phyloP scores from a whole-genome alignment of 768 basidiomycete genomes.

The Sporobolomyces pararoseus region DNA sequence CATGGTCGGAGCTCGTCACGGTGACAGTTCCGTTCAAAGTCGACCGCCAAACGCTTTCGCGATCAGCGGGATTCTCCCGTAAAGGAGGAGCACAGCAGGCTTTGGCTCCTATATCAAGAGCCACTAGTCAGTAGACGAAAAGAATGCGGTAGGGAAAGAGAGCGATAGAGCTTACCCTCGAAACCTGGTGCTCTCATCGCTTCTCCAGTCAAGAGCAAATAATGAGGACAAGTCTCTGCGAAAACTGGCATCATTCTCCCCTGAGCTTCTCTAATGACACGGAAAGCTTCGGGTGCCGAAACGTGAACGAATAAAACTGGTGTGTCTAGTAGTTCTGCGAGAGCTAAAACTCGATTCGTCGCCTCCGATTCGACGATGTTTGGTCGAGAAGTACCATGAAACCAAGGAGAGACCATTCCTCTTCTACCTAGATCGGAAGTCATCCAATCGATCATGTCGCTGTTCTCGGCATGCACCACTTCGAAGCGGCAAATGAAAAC shows the following conservation, averaged over 20 bases:
- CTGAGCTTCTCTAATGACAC: slow-evolving; percentile 48
- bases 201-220: slow-evolving; percentile 46
- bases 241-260: slow-evolving; percentile 45
- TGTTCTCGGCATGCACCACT: slow-evolving; percentile 49
- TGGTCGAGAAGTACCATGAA: slow-evolving; percentile 47
- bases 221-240: slow-evolving; percentile 50
- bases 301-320: slow-evolving; percentile 50
- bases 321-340: slow-evolving; percentile 47
- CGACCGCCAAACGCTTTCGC: slow-evolving; percentile 47
- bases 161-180: slow-evolving; percentile 42
- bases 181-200: slow-evolving; percentile 47
- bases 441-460: slow-evolving; percentile 49
- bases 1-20: slow-evolving; percentile 49
- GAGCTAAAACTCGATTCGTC: slow-evolving; percentile 47
- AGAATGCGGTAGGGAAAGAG: background rate
- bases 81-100: slow-evolving; percentile 48
- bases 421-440: slow-evolving; percentile 42
- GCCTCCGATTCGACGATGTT: slow-evolving; percentile 48
- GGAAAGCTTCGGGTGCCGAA: slow-evolving; percentile 45
- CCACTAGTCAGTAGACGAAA: background rate
- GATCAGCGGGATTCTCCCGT: slow-evolving; percentile 45
- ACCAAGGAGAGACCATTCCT: slow-evolving; percentile 46
- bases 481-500: background rate
- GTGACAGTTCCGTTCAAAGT: slow-evolving; percentile 48
- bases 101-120: slow-evolving; percentile 44